A percentile compares a stretch with the other conserved stretches of the same genome.
phyloP scores from a whole-genome alignment of 805 yeast species.

The Kazachstania kunashirensis region DNA sequence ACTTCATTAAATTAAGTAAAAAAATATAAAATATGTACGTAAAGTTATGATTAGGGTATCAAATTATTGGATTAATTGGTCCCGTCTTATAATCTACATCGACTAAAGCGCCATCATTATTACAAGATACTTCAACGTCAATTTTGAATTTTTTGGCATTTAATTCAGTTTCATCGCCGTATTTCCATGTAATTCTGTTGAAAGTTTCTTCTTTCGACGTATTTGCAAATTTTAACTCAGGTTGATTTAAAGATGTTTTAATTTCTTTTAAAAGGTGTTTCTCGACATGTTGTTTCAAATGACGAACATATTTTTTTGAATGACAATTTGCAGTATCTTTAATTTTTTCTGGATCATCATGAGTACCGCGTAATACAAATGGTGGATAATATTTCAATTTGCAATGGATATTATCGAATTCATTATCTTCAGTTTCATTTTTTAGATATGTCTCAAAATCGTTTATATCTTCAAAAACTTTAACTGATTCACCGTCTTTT shows the following conservation, averaged over 20 bases:
- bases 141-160: slow-evolving; percentile 56
- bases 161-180: slow-evolving; percentile 47
- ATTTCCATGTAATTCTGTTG: slow-evolving; percentile 52
- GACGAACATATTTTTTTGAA: slow-evolving; percentile 61
- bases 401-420: slow-evolving; percentile 59
- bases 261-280: slow-evolving; percentile 63
- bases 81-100: slow-evolving; percentile 55
- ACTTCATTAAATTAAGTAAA: too few species aligned
- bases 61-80: slow-evolving; percentile 25
- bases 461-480: slow-evolving; percentile 50
- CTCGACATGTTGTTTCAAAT: slow-evolving; percentile 64
- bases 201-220: slow-evolving; percentile 39
- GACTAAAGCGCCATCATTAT: slow-evolving; percentile 55
- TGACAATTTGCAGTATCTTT: slow-evolving; percentile 65
- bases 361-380: slow-evolving; percentile 55
- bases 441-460: slow-evolving; percentile 55
- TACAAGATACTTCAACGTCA: slow-evolving; percentile 52
- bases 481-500: slow-evolving; percentile 24
- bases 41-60: not conserved
- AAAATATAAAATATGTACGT: too few species aligned
- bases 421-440: slow-evolving; percentile 71
- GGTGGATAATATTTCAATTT: slow-evolving; percentile 65
- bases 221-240: slow-evolving; percentile 40
- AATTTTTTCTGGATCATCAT: slow-evolving; percentile 59
- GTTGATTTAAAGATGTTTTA: slow-evolving; percentile 47